Base-by-base conservation (phyloP, 148 eudicot species). In the Linanthus parryae region DNA sequence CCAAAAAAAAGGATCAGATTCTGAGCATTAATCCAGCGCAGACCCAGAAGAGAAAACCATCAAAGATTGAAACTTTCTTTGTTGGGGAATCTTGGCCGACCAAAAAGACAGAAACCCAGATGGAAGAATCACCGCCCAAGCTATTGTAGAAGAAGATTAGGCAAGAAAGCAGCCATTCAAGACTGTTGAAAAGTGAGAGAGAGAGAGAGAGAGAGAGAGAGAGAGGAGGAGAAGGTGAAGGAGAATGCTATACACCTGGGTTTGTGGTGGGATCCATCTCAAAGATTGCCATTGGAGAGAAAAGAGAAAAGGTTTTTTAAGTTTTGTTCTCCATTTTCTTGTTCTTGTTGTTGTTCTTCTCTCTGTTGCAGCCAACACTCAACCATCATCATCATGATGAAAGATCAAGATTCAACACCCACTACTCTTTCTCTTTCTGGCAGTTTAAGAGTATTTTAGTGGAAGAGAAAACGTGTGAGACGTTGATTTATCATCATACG, bases 81-180 rank as follows among this genome's bases (percentile, higher is more conserved):
- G 17, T 20, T 22, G 38, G 52, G 53, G 73, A 20, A 29, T 51
- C 54, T 62, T 29, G 29, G 57, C 64, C 55, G 58, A 71, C 66
- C 47, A 50, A 55, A 71, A 46, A 61, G 62, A 59, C 20, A 60
- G 68, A 50, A 48, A 59, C 66, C 71, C 65, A 74, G 67, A 70
- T 30, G 55, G 60, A 31, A 19, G 39, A 69, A 70, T 52, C 48
- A 64, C 62, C 71, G 47, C 31, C 54, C 12, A 19, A 18, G 16
- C 21, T 18, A 59, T 58, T 64, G 23, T 28, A 50, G 49, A 36
- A 43, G 66, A 56, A 16, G 22, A 54, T 44, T 60, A 56, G 68
- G 71, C 57, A 64, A 65, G 64, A 31, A 44, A 33, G 73, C 72
- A 77, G 71, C 71, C 66, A 63, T 63, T 62, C 61, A 63, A 62